Evolutionary conservation across 129 eudicot genomes (phyloP), one percentile per base, ranked within the genome.

Genomic region (Tagetes erecta): DNA sequence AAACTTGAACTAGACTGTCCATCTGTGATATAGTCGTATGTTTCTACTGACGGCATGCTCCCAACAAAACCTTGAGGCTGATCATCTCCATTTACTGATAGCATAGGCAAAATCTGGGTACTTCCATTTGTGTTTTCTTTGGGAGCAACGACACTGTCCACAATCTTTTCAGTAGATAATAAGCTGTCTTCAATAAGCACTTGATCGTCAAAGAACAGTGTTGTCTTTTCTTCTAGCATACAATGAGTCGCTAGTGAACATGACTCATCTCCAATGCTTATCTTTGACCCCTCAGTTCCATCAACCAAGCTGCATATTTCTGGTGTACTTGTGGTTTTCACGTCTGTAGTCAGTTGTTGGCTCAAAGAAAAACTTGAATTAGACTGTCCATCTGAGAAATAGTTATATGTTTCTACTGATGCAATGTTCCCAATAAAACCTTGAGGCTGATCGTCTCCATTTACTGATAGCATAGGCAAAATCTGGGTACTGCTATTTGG

Each of bases 61-160:
- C 52, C 49, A n/a, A 6, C 53, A 56, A 52, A 69, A 55, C 62
- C 75, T 72, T 78, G 78, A 73, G 78, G 75, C 66, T 68, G 72
- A 70, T 60, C n/a, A 5, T 35, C 67, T 11, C 42, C 56, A 70
- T 60, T 76, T 66, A 41, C 82, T 56, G 47, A 71, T 60, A 56
- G 58, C 33, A 34, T 33, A 56, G 49, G 65, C 47, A 79, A 42
- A 64, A 55, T 74, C 50, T 76, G 60, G 52, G 68, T 40, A 37
- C 76, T 38, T n/a, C 53, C 65, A 73, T 66, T 59, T 53, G 80
- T 36, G 30, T 50, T 67, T 35, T 40, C 66, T 68, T 68, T 79
- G 76, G 77, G 74, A 67, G 31, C 67, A 65, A 50, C 44, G 58
- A 64, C 37, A 50, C 78, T 72, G 45, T 46, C 80, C 39, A 45